phyloP scores from a whole-genome alignment of 139 green algal genomes.

The Chlorella sp. region DNA sequence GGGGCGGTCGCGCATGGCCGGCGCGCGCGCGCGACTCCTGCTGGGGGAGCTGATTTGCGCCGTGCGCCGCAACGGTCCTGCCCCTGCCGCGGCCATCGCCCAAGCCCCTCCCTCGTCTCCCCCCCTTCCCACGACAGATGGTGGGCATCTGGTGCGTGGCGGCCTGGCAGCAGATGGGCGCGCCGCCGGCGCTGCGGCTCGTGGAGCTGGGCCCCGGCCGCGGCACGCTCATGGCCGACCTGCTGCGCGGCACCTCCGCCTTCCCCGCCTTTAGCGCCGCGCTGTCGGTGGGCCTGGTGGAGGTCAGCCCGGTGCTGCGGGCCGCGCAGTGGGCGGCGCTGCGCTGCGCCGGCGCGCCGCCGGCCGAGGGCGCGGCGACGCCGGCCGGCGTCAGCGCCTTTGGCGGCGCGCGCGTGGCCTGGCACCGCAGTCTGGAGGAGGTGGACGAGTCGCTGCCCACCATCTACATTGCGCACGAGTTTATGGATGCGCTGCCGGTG shows the following conservation, averaged over 20 bases:
- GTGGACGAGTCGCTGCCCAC: conserved; percentile 57
- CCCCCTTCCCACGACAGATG: conserved; percentile 65
- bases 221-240: conserved; percentile 95
- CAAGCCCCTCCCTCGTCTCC: not conserved
- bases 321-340: conserved; percentile 13
- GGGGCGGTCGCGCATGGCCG: no score
- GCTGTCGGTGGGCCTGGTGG: conserved; percentile 82
- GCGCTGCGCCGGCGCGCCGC: conserved; percentile 7
- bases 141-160: conserved; percentile 91
- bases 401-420: conserved; percentile 55
- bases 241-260: conserved; percentile 75
- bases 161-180: conserved; percentile 83
- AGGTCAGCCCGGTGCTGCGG: conserved; percentile 68
- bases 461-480: conserved; percentile 94
- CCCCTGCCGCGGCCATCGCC: no score
- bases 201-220: conserved; percentile 94
- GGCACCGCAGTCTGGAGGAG: conserved; percentile 70
- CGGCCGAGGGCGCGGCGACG: not conserved
- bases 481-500: conserved; percentile 96
- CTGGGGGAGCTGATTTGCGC: no score
- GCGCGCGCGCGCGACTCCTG: no score
- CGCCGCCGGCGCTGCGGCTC: conserved; percentile 70
- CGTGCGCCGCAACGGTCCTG: no score
- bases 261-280: conserved; percentile 44
- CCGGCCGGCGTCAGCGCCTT: conserved; percentile 6